Conservation (phyloP, 1,284 basidiomycete species). For the Polyporus tsugae region DNA sequence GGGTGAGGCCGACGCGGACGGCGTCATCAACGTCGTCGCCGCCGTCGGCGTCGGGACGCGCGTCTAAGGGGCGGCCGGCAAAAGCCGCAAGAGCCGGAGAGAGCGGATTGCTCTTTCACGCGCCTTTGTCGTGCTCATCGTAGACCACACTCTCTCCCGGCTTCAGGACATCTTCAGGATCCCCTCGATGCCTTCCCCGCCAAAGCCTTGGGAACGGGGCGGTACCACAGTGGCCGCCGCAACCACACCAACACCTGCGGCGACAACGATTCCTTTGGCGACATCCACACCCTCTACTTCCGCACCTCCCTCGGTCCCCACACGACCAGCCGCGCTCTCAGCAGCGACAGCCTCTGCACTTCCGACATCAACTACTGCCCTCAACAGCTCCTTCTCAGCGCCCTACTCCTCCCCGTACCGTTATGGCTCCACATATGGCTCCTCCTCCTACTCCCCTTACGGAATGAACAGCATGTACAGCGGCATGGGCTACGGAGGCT, state of each 20-base stretch:
- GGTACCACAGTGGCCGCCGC: slow-evolving; percentile 49
- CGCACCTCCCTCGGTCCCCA: slow-evolving; percentile 44
- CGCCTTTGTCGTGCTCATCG: slow-evolving; percentile 13
- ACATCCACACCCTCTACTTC: slow-evolving; percentile 35
- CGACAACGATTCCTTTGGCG: slow-evolving; percentile 24
- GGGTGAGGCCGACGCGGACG: background rate
- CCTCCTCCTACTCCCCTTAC: slow-evolving; percentile 50
- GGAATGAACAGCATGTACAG: slow-evolving; percentile 52
- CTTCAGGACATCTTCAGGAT: background rate
- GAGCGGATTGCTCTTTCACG: slow-evolving; percentile 3
- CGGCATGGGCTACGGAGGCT: slow-evolving; percentile 46
- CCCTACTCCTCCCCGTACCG: slow-evolving; percentile 57
- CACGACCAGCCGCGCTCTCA: slow-evolving; percentile 51
- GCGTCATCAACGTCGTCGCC: background rate
- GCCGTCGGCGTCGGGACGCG: background rate
- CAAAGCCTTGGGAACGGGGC: slow-evolving; percentile 85
- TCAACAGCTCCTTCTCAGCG: slow-evolving; percentile 41
- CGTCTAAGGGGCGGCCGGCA: slow-evolving; percentile 4
- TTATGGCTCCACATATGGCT: slow-evolving; percentile 44
- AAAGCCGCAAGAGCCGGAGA: slow-evolving; percentile 5
- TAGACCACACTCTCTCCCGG: background rate
- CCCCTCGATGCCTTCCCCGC: slow-evolving; percentile 73
- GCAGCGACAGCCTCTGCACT: slow-evolving; percentile 38
- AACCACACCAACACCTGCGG: slow-evolving; percentile 35
- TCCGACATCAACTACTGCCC: slow-evolving; percentile 30